phyloP scores from a whole-genome alignment of 768 basidiomycete species.

The Gymnopilus junonius region DNA sequence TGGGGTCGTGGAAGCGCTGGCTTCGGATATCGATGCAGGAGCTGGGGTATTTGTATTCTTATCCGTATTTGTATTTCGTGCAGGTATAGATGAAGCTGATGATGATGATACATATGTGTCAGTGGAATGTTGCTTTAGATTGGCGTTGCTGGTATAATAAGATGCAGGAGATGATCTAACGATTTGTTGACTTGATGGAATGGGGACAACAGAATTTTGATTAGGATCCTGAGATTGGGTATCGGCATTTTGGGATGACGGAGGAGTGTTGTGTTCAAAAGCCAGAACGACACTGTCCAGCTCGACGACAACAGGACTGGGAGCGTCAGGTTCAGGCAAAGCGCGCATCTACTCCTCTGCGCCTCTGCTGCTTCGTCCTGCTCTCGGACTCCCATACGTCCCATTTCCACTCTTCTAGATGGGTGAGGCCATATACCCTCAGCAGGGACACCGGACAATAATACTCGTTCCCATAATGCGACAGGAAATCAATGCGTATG shows the following conservation, averaged over 20 bases:
- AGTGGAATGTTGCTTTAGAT: conserved; percentile 11
- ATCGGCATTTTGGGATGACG: neutral
- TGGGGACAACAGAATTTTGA: neutral
- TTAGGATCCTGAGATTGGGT: neutral
- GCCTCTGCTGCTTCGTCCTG: conserved; percentile 46
- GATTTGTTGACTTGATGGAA: neutral
- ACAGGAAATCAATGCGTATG: conserved; percentile 91
- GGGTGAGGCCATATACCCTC: conserved; percentile 93
- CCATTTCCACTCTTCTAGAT: conserved; percentile 97
- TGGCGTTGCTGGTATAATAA: neutral
- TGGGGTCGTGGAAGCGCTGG: neutral
- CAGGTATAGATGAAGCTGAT: neutral
- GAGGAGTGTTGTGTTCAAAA: neutral
- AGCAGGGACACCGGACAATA: conserved; percentile 95
- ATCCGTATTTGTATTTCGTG: neutral
- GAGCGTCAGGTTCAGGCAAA: conserved; percentile 1
- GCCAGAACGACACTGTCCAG: neutral
- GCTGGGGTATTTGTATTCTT: neutral
- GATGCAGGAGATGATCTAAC: neutral
- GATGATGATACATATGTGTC: conserved; percentile 17
- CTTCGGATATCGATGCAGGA: neutral
- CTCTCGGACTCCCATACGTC: conserved; percentile 82
- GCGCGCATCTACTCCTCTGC: conserved; percentile 30
- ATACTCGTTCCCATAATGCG: conserved; percentile 93
- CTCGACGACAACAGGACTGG: neutral